These are phyloP conservation scores for Zizania palustris DNA, from an alignment of 202 grass and related monocot genomes.

Conservation along the genomic window DNA sequence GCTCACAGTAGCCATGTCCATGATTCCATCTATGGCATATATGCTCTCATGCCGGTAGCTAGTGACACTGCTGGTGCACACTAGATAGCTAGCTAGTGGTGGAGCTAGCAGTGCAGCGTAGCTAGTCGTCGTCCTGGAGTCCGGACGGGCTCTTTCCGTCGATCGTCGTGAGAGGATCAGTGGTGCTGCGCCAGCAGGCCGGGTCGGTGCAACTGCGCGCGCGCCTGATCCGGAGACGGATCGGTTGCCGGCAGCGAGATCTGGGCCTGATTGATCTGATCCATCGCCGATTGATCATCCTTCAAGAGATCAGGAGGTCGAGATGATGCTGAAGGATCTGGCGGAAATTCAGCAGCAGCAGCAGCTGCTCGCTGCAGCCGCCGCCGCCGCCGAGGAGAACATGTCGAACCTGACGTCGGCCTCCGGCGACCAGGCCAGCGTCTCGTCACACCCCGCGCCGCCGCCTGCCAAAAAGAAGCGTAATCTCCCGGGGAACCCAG, in stretches of 20 bases:
- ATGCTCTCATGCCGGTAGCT: not conserved
- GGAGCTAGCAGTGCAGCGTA: not conserved
- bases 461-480: constrained; percentile 88
- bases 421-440: constrained; percentile 73
- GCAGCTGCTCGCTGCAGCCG: constrained; percentile 35
- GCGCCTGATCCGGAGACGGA: not conserved
- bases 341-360: constrained; percentile 64
- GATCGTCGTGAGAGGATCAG: not conserved
- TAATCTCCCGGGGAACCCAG: constrained; percentile 94
- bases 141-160: not conserved
- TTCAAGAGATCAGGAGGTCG: constrained; percentile 1
- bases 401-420: constrained; percentile 98
- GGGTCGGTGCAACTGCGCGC: not conserved
- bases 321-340: constrained; percentile 77
- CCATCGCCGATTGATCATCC: not conserved
- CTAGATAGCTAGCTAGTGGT: not conserved
- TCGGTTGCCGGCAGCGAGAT: not conserved
- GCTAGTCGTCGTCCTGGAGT: not conserved
- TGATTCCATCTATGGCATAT: constrained; percentile 3
- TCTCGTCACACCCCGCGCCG: constrained; percentile 57
- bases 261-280: not conserved
- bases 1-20: constrained; percentile 20
- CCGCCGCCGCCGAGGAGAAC: constrained; percentile 71
- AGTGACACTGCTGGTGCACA: not conserved
- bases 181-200: too few relatives aligned